phyloP scores from a whole-genome alignment of 345 rosid species.

The Cardiospermum halicacabum region DNA sequence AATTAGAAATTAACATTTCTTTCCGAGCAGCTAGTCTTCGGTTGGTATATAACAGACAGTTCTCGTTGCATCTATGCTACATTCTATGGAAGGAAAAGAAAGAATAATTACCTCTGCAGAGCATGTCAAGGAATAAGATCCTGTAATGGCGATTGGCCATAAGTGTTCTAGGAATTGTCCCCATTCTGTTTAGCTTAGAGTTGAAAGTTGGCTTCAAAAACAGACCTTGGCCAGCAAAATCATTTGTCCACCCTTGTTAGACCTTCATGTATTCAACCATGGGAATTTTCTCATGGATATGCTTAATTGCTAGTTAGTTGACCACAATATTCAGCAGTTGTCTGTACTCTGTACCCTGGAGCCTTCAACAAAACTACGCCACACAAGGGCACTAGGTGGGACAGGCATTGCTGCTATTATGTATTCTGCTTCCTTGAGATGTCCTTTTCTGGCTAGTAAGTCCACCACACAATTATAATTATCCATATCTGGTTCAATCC shows the following conservation, averaged over 20 bases:
- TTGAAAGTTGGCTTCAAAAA: neutral
- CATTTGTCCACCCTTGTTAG: neutral
- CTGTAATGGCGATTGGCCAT: neutral
- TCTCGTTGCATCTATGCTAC: neutral
- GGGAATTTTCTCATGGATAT: neutral
- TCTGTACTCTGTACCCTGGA: slow-evolving; percentile 46
- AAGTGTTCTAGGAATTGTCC: neutral
- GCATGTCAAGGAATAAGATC: neutral
- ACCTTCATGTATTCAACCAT: neutral
- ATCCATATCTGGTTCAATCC: slow-evolving; percentile 62
- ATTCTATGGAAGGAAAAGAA: neutral
- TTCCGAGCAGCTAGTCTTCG: neutral
- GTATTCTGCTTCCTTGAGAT: slow-evolving; percentile 59
- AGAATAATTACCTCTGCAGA: neutral
- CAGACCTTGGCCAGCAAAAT: slow-evolving; percentile 3
- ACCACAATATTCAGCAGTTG: slow-evolving; percentile 9
- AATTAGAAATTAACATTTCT: neutral
- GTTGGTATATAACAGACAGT: neutral
- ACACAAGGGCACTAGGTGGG: slow-evolving; percentile 54
- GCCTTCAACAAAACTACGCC: slow-evolving; percentile 78
- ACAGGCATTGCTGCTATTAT: slow-evolving; percentile 64
- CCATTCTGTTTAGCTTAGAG: neutral
- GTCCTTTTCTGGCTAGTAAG: slow-evolving; percentile 60
- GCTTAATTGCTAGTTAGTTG: slow-evolving; percentile 1
- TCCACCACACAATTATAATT: slow-evolving; percentile 73